Evolutionary conservation across 2,329 filamentous ascomycete species (phyloP), one percentile per base, ranked within the genome.

Genomic region (Phyllosticta citribraziliensis): DNA sequence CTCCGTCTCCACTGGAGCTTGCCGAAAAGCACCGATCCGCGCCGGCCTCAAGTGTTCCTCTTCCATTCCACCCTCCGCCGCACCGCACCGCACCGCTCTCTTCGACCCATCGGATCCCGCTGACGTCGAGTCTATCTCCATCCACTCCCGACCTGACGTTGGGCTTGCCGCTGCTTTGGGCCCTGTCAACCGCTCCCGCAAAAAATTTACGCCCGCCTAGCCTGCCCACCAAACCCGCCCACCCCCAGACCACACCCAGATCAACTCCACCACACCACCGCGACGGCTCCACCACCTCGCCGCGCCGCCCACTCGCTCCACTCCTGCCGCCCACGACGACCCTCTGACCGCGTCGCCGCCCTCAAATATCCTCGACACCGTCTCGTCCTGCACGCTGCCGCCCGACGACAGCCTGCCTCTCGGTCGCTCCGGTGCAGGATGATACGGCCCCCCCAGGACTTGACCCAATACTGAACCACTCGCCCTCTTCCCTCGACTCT

Each of bases 391-490:
- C 30, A 25, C n/a, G 51, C 63, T 59, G 53, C 60, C 40, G 33
- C 51, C 50, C n/a, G 52, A 25, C 55, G 55, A 60, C 59, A 61
- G 61, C 40, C 40, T 63, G 58, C 30, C 55, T 56, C 55, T 20
- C 57, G 35, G 54, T 63, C 59, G 63, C 62, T 55, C 59, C 64
- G 57, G 59, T 62, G 63, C 70, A 72, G 66, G 27, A 73, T 73
- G 70, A 68, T 62, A 68, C 66, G 62, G 62, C 64, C 63, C 54
- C 62, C 65, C 61, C 64, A 47, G 40, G 40, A 47, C 40, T n/a
- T 47, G n/a, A 8, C 6, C 40, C 6, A 47, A 17, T n/a, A 47
- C 40, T 47, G 40, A 47, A 47, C 40, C 40, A n/a, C 40, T 19
- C 40, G 40, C 40, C 6, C 40, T 47, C 3, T 6, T n/a, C 14